Conservation (phyloP, 208 protist species). For the Wallacemonas sp. region DNA sequence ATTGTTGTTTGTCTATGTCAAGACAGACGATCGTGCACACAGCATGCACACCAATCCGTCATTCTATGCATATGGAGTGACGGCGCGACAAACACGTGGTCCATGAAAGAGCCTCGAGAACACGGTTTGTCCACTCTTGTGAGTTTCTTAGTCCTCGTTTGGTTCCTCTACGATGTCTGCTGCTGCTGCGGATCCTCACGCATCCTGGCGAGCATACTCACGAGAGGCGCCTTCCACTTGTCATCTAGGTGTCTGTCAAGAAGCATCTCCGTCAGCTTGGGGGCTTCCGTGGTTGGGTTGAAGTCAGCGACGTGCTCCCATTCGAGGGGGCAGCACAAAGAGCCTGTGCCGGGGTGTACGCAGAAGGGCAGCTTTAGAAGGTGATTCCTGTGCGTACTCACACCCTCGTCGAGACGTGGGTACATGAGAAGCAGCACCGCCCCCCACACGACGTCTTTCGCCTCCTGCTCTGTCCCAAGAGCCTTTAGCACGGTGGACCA, state of each 20-base stretch:
- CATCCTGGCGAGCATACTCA: conserved; percentile 72
- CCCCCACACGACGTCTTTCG: conserved; percentile 50
- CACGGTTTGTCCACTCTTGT: too few species aligned
- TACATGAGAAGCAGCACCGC: conserved; percentile 89
- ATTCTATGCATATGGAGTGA: too few species aligned
- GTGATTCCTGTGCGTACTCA: conserved; percentile 97
- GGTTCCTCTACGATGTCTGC: too few species aligned
- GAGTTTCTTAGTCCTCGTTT: neutral
- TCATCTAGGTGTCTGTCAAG: conserved; percentile 58
- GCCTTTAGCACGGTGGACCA: conserved; percentile 44
- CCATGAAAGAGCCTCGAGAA: too few species aligned
- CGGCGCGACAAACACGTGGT: too few species aligned
- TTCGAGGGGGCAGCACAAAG: conserved; percentile 83
- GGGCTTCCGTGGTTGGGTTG: conserved; percentile 63
- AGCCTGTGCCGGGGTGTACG: conserved; percentile 95
- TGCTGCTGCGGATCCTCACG: conserved; percentile 49
- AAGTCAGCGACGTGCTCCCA: conserved; percentile 70
- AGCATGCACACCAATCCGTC: too few species aligned
- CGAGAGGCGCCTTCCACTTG: conserved; percentile 66
- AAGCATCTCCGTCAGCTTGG: conserved; percentile 71
- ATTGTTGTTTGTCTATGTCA: neutral
- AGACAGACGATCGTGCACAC: too few species aligned
- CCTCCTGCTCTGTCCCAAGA: conserved; percentile 49
- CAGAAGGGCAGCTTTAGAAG: conserved; percentile 98
- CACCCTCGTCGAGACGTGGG: conserved; percentile 97